Evolutionary conservation across 176 grass and related monocot species (phyloP), one percentile per base, ranked within the genome.

Genomic region (Zoysia japonica): DNA sequence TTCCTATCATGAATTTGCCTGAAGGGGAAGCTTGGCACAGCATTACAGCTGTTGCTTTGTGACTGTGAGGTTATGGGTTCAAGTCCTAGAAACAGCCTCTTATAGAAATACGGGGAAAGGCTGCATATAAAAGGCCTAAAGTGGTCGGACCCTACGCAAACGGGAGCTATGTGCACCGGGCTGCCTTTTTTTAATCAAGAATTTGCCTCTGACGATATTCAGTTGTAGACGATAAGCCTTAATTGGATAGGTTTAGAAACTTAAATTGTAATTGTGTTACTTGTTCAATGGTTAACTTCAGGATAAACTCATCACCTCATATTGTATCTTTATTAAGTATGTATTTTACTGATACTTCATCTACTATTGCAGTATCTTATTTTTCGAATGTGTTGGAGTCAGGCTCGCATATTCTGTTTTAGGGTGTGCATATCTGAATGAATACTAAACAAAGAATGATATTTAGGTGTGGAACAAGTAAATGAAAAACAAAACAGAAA

Each of bases 401-500:
- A 71, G 64, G 59, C 56, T 80, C 14, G 39, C 16, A 9, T 89
- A 47, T 65, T 89, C 37, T 85, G n/a, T 75, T 85, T 88, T 79
- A 78, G 78, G 87, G 72, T 82, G 80, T 89, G 67, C 40, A 67
- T 85, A 89, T 85, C 38, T 67, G 66, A 81, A 85, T 85, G 78
- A 77, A 75, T 85, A 89, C 87, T 89, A 68, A 85, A 45, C 82
- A 82, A 85, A 85, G 14, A 13, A 71, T 89, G 85, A 89, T 77
- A 89, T 89, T 85, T 89, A 89, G 87, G 87, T 89, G 87, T 47
- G 61, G 87, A 82, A 89, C 87, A 85, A 85, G 87, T 89, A 78
- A 88, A 88, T 84, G 87, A 89, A 89, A 89, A 89, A 89, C 82
- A 81, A 89, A 89, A 89, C 87, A 85, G 87, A 89, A 89, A 89